Percentiles rank a stretch among this genome's conserved stretches.
phyloP scores from a whole-genome alignment of 805 yeast species.

The Zygotorulaspora danielsina region DNA sequence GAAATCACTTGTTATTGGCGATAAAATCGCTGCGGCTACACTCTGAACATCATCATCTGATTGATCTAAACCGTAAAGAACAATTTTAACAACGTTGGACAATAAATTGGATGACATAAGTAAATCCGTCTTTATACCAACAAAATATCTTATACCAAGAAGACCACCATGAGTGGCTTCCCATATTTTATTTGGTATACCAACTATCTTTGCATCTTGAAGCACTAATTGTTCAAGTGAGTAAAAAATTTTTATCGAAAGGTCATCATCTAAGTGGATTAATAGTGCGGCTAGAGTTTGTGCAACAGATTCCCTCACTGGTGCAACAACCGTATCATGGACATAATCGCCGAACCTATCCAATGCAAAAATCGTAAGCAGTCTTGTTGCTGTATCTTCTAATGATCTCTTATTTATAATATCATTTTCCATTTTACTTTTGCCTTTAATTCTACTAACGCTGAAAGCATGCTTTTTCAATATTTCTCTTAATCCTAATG shows the following conservation, averaged over 20 bases:
- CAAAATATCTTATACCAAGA: constrained; percentile 88
- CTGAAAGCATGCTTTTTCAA: constrained; percentile 73
- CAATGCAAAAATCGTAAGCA: constrained; percentile 80
- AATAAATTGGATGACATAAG: constrained; percentile 53
- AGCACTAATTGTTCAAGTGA: constrained; percentile 65
- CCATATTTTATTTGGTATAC: constrained; percentile 59
- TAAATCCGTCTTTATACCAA: constrained; percentile 81
- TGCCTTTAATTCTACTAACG: constrained; percentile 76
- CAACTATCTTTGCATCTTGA: constrained; percentile 47
- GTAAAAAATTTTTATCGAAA: constrained; percentile 58
- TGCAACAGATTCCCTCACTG: constrained; percentile 94
- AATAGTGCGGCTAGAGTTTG: constrained; percentile 88
- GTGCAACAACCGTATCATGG: constrained; percentile 96
- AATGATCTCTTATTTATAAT: constrained; percentile 60
- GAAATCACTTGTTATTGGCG: constrained; percentile 87
- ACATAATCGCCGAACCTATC: constrained; percentile 97
- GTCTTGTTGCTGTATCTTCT: constrained; percentile 82
- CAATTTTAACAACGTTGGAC: constrained; percentile 74
- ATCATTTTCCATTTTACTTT: constrained; percentile 57
- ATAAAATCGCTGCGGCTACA: constrained; percentile 87
- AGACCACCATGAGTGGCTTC: constrained; percentile 98
- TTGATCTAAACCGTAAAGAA: constrained; percentile 74
- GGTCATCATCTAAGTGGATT: constrained; percentile 56
- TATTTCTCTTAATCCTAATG: constrained; percentile 80
- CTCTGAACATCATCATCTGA: constrained; percentile 95